Evolutionary conservation across 441 rosid genomes (phyloP), one percentile per base, ranked within the genome.

Genomic region (Eugenia klotzschiana): DNA sequence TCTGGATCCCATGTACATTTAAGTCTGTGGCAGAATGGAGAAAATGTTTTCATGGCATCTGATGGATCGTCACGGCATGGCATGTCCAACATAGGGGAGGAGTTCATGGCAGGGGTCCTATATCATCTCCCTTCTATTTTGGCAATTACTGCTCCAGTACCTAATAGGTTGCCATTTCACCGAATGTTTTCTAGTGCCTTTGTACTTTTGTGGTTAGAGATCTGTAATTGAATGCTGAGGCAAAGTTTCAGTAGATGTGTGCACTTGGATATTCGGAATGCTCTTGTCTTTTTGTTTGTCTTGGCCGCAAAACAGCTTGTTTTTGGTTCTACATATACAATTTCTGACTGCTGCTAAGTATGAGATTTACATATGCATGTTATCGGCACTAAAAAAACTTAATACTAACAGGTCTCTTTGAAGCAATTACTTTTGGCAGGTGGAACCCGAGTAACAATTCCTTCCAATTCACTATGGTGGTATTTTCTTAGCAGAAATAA

Each of bases 1-100:
- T 95, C 99, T 46, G 99, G 99, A 84, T 95, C 94, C 82, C 99
- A 97, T 84, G 99, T 94, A 79, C 99, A 97, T 90, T 51, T 97
- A 64, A 97, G 98, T 85, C 87, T 97, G 85, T 94, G 92, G 93
- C 90, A 87, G 88, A 91, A 95, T 85, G 98, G 94, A 51, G 86
- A 91, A 89, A 97, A 97, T 83, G 92, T 94, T 84, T 95, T 95
- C 84, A 90, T 90, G 85, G 95, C 93, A 82, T 92, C 96, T 15
- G 92, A 81, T 88, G 88, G 89, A 55, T 88, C 97, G 25, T 89
- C 93, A 81, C 83, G 49, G 85, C 86, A 93, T 83, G 99, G 99
- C 84, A 97, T 97, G 88, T 94, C 99, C 25, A 84, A 86, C 64
- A 27, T 86, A 10, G 99, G 98, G 25, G 89, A 91, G 91, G 88